Base-by-base conservation (phyloP, 2,329 filamentous ascomycete genomes). In the Claviceps purpurea region DNA sequence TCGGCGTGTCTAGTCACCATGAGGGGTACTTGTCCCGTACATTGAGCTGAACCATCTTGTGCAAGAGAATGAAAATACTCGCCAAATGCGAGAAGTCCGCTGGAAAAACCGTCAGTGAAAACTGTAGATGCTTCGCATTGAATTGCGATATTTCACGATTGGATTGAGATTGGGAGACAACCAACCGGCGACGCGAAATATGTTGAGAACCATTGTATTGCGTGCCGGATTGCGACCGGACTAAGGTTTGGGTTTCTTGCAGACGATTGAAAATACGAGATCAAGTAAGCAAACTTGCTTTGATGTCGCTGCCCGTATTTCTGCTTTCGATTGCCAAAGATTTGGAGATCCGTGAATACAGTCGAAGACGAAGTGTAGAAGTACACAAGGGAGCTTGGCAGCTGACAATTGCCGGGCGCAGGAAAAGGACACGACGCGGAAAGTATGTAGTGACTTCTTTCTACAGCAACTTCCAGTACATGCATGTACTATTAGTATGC, bases 51-150 rank as follows among this genome's bases (percentile, higher is more conserved):
- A 84, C 84, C 89, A 98, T 98, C 77, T 98, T 98, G 68, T 95
- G 89, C 57, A 98, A 77, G 56, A 98, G 76, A 62, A 98, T 95
- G 62, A 95, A 77, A 66, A 98, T 95, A 51, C 91, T 97, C 57
- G 85, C 77, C 62, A 98, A 74, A 76, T 98, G 93, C 75, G 89
- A 96, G 67, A 98, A 81, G 77, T 98, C 93, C 73, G 84, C 90
- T 95, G 60, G 53, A 44, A n/a, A 51, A 46, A 22, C 3, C 8
- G 56, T 57, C 49, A 57, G 58, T 42, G 56, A 62, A 62, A 54
- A 38, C 4, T 26, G 18, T n/a, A 7, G 47, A 11, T 30, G 20
- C 22, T 37, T 43, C 14, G 18, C 10, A 63, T 53, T 34, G 57
- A 57, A 49, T 55, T 50, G 50, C 11, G 40, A 40, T 22, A 22